Conservation (phyloP, 805 yeast genomes). For the Nakazawaea holstii region DNA sequence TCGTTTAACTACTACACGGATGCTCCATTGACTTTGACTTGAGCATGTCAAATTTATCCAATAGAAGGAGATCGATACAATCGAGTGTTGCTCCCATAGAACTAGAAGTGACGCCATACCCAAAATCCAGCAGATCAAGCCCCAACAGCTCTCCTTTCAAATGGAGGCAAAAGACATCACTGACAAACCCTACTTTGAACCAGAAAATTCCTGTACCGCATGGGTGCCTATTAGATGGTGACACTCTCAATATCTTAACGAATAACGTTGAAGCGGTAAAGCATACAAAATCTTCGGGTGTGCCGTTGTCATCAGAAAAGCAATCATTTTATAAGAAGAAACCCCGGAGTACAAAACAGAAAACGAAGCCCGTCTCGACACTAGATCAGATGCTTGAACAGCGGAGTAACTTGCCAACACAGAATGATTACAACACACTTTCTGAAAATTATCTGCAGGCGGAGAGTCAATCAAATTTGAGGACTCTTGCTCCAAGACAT, state of each 20-base stretch:
- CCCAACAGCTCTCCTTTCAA: not conserved
- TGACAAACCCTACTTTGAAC: not conserved
- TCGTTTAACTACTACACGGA: too few relatives aligned
- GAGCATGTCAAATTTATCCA: too few relatives aligned
- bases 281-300: not conserved
- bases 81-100: not conserved
- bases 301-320: too few relatives aligned
- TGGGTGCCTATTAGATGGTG: slow-evolving; percentile 4
- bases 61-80: too few relatives aligned
- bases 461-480: too few relatives aligned
- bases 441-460: too few relatives aligned
- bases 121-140: not conserved
- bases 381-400: not conserved
- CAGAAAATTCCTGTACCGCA: not conserved
- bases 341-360: not conserved
- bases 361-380: not conserved
- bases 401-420: not conserved
- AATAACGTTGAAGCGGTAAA: not conserved
- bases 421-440: too few relatives aligned
- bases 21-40: too few relatives aligned
- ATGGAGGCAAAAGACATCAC: not conserved
- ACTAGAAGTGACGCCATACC: not conserved
- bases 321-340: not conserved
- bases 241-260: slow-evolving; percentile 4
- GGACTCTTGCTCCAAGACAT: not conserved